Evolutionary conservation across 352 stramenopile genomes (phyloP).

Genomic region (Globisporangium cylindrosporum): DNA sequence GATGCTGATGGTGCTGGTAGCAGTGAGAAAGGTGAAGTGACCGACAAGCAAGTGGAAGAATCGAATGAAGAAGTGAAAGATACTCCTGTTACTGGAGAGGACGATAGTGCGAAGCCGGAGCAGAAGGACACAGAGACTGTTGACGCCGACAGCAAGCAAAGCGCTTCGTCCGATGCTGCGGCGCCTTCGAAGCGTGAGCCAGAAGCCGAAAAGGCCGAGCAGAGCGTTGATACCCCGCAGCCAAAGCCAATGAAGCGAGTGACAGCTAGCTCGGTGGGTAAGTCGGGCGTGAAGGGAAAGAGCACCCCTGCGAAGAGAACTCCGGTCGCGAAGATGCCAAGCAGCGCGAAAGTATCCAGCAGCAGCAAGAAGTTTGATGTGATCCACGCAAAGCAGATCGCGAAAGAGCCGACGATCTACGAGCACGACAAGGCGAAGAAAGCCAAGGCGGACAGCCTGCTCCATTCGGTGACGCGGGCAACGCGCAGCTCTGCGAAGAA

Average conservation of each 20-base stretch:
- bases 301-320: slow-evolving; percentile 14
- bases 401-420: slow-evolving; percentile 15
- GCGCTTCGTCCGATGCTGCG: neutral
- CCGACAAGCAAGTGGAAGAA: neutral
- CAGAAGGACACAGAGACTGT: neutral
- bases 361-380: slow-evolving; percentile 19
- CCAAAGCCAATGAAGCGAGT: slow-evolving; percentile 13
- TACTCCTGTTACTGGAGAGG: neutral
- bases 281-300: slow-evolving; percentile 2
- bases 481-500: slow-evolving; percentile 16
- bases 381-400: slow-evolving; percentile 16
- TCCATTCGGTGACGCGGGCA: slow-evolving; percentile 7
- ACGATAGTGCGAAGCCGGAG: neutral
- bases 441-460: slow-evolving; percentile 6
- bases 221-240: slow-evolving; percentile 11
- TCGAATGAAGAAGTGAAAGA: neutral
- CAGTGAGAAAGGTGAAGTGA: neutral
- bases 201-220: neutral
- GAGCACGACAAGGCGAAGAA: slow-evolving; percentile 17
- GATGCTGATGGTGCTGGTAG: neutral
- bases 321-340: slow-evolving; percentile 16
- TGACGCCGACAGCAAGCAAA: neutral
- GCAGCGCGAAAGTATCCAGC: slow-evolving; percentile 11
- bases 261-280: slow-evolving; percentile 11
- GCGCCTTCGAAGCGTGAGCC: neutral